Conservation (phyloP, 1,284 basidiomycete genomes). For the Pholiota adiposa region DNA sequence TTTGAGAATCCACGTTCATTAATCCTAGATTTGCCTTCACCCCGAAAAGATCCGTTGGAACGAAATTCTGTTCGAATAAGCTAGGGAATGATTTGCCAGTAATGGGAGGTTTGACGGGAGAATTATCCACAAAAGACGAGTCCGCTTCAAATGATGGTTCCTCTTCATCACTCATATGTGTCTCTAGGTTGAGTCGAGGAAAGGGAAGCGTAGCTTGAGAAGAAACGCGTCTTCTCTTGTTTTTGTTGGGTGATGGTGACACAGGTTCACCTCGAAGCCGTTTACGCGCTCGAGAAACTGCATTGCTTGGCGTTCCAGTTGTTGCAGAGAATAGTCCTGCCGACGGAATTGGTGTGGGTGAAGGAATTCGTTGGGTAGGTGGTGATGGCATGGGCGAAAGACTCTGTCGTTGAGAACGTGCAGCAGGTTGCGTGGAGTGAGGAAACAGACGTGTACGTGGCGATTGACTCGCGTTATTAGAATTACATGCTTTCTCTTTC, state of each 20-base stretch:
- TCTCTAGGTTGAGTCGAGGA: slow-evolving; percentile 30
- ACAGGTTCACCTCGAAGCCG: slow-evolving; percentile 79
- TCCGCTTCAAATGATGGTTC: slow-evolving; percentile 42
- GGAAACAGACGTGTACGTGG: slow-evolving; percentile 49
- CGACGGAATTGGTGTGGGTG: slow-evolving; percentile 29
- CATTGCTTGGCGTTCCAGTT: slow-evolving; percentile 36
- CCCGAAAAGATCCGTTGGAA: slow-evolving; percentile 32
- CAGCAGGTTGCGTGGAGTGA: slow-evolving; percentile 37
- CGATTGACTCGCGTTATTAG: slow-evolving; percentile 16
- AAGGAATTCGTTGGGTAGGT: slow-evolving; percentile 31
- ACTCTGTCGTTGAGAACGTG: slow-evolving; percentile 13
- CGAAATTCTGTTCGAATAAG: slow-evolving; percentile 62
- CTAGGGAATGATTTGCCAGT: slow-evolving; percentile 64
- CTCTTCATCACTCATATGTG: slow-evolving; percentile 39
- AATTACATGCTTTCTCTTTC: slow-evolving; percentile 32
- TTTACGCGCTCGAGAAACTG: slow-evolving; percentile 73
- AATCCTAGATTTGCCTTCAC: slow-evolving; percentile 10
- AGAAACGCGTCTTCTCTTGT: slow-evolving; percentile 62
- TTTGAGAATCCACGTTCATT: background rate
- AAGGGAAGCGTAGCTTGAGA: slow-evolving; percentile 35
- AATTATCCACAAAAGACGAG: slow-evolving; percentile 64
- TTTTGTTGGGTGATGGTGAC: slow-evolving; percentile 77
- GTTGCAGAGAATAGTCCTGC: slow-evolving; percentile 20
- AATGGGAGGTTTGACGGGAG: slow-evolving; percentile 64
- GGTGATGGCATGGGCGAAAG: slow-evolving; percentile 39